Evolutionary conservation across 179 eudicot species (phyloP).

Genomic region (Camellia oleifera): DNA sequence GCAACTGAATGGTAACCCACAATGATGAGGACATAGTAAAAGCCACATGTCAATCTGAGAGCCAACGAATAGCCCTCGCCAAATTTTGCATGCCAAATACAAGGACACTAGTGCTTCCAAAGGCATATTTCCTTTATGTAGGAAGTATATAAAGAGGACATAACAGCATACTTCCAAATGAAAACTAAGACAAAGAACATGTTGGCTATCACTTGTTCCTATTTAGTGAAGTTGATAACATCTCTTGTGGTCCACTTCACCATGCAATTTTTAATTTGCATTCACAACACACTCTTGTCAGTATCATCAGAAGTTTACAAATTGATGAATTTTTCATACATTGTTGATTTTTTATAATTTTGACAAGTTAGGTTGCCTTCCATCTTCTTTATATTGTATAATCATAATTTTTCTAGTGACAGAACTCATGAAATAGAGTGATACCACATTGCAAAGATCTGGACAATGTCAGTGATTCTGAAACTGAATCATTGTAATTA

Average conservation of each 20-base stretch:
- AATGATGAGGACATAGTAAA: neutral
- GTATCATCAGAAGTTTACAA: neutral
- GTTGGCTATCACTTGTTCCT: neutral
- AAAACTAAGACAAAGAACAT: slow-evolving; percentile 1
- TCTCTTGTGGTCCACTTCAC: neutral
- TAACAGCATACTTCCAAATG: neutral
- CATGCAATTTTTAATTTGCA: neutral
- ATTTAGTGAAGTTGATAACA: neutral
- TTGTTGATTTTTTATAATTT: neutral
- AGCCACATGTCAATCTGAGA: neutral
- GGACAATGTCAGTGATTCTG: too few relatives aligned
- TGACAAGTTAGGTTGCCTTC: neutral
- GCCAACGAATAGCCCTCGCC: too few relatives aligned
- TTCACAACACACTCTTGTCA: neutral
- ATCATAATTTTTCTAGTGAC: neutral
- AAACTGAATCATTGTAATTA: neutral
- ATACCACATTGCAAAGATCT: neutral
- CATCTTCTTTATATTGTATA: neutral
- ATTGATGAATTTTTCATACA: neutral
- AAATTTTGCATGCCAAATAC: too few relatives aligned
- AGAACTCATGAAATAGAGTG: neutral
- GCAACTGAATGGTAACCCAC: slow-evolving; percentile 40
- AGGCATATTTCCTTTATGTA: neutral
- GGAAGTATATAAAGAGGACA: neutral
- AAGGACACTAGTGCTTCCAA: neutral